Evolutionary conservation across 331 rosid species (phyloP).

Genomic region (Malus hybrid): DNA sequence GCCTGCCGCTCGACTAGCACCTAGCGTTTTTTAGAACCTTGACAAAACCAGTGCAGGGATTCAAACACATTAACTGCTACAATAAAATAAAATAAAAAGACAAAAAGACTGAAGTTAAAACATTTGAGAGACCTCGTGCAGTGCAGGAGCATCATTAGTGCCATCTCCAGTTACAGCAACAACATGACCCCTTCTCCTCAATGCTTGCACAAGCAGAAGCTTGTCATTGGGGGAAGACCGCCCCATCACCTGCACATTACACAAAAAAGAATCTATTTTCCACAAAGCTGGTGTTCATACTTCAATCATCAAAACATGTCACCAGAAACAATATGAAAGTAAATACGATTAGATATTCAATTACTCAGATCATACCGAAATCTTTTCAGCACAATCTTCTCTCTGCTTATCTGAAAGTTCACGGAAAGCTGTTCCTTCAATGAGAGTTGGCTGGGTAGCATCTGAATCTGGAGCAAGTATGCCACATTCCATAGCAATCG

Average conservation of each 20-base stretch:
- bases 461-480: constrained; percentile 54
- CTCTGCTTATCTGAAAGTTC: constrained; percentile 44
- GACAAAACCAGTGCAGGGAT: neutral
- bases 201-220: constrained; percentile 90
- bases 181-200: constrained; percentile 67
- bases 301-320: neutral
- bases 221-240: constrained; percentile 94
- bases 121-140: constrained; percentile 70
- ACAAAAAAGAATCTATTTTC: neutral
- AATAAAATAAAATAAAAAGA: neutral
- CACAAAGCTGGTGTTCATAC: neutral
- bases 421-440: constrained; percentile 77
- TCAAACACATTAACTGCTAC: neutral
- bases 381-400: constrained; percentile 46
- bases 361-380: constrained; percentile 39
- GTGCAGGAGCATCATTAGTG: constrained; percentile 95
- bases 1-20: too few relatives aligned
- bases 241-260: constrained; percentile 72
- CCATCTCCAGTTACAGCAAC: constrained; percentile 99
- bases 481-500: constrained; percentile 90
- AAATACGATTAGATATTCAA: neutral
- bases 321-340: neutral
- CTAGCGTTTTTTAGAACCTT: too few relatives aligned
- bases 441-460: constrained; percentile 48
- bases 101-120: neutral